These are phyloP conservation scores for Fusarium irregulare DNA, from an alignment of 2,329 filamentous ascomycete species.

Conservation along the genomic window DNA sequence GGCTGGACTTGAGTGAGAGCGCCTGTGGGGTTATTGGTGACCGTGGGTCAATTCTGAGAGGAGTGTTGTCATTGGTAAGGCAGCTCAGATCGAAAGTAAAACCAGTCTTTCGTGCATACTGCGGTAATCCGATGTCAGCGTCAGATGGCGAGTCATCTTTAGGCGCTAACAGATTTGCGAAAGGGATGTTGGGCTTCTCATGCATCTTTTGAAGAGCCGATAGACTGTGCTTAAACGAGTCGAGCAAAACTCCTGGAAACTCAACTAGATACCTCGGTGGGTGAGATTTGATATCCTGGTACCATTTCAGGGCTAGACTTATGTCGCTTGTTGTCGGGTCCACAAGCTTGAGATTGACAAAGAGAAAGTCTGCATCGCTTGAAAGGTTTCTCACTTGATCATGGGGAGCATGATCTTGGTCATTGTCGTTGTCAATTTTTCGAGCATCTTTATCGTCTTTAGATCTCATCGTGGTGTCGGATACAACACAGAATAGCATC, in stretches of 20 bases:
- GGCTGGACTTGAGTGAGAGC: not conserved
- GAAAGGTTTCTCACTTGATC: not conserved
- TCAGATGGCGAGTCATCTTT: not conserved
- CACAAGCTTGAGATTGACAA: constrained; percentile 1
- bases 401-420: not conserved
- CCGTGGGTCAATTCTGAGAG: not conserved
- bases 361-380: not conserved
- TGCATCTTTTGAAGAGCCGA: not conserved
- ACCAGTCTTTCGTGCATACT: not conserved
- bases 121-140: not conserved
- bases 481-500: not conserved
- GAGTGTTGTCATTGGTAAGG: not conserved
- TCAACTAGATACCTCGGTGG: not conserved
- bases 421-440: not conserved
- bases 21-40: not conserved
- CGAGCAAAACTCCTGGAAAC: constrained; percentile 3
- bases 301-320: not conserved
- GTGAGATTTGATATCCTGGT: not conserved
- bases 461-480: not conserved
- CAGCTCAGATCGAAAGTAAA: not conserved
- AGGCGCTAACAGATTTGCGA: not conserved
- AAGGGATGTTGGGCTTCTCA: not conserved
- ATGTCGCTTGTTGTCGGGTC: not conserved
- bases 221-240: constrained; percentile 6
- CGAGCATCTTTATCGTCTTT: not conserved